Base-by-base conservation (phyloP, 495 filamentous ascomycete species). In the Astrothelium subdiscretum region DNA sequence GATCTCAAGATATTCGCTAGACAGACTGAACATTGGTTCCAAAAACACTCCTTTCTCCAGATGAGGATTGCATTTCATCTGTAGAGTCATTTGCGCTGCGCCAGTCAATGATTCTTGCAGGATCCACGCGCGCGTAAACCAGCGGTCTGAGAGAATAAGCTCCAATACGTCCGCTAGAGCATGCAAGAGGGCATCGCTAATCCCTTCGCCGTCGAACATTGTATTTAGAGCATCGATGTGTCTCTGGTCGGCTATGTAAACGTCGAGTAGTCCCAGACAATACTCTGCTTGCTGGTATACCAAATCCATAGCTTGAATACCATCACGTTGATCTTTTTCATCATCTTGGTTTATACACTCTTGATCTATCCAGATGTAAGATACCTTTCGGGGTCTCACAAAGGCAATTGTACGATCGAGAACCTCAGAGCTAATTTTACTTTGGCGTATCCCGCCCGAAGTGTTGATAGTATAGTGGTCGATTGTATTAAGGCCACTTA, bases 221-320 rank as follows among this genome's bases (percentile, higher is more conserved):
- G 48, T 15, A 29, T 54, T 54, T 8, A 54, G 48, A 29, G 48
- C 48, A 29, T 54, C 48, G 24, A 54, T 29, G 0, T 29, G 48
- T 54, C 24, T 26, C 15, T 54, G 48, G 48, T 54, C 24, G 20
- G 48, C 24, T 27, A 29, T 26, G 1, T 29, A 15, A 29, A 54
- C 24, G 15, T 54, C 24, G 2, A 54, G 48, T 2, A 54, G 24
- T 12, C 48, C 48, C 20, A 29, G 48, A 29, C 48, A 54, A 27
- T 54, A 26, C 24, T 27, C 48, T 29, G 24, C 48, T 54, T 29
- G 48, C 48, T 54, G 48, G 61, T 77, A 78, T 60, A 78, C 71
- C 59, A 74, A 29, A 62, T 77, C 75, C 75, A 78, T 77, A 31
- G 67, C 71, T 58, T 77, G 74, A 22, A 78, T 75, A 18, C 63